phyloP scores from a whole-genome alignment of 2,329 filamentous ascomycete genomes.

The Botrytis porri region DNA sequence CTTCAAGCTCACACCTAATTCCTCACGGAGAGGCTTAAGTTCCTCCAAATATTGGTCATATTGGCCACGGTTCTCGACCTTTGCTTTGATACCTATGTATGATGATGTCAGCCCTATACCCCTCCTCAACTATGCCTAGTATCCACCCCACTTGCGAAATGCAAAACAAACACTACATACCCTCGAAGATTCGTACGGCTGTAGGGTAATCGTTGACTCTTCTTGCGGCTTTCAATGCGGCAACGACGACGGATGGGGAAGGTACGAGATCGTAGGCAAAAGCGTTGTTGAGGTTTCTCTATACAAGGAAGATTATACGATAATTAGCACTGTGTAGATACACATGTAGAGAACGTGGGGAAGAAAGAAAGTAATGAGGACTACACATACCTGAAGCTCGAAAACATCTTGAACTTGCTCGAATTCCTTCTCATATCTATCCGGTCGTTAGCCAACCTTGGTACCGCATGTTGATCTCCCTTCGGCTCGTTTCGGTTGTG shows the following conservation, averaged over 20 bases:
- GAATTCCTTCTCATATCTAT: slow-evolving; percentile 99
- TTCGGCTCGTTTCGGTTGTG: slow-evolving; percentile 25
- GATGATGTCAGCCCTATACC: slow-evolving; percentile 48
- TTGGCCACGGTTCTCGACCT: slow-evolving; percentile 97
- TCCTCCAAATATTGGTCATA: slow-evolving; percentile 95
- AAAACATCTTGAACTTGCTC: slow-evolving; percentile 97
- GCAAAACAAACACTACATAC: slow-evolving; percentile 50
- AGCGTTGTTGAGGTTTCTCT: slow-evolving; percentile 98
- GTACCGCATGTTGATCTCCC: slow-evolving; percentile 38
- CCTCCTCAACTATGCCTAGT: slow-evolving; percentile 99
- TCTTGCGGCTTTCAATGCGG: slow-evolving; percentile 88
- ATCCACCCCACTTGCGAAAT: slow-evolving; percentile 54
- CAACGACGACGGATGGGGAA: slow-evolving; percentile 83
- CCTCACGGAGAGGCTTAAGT: slow-evolving; percentile 88
- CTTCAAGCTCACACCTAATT: slow-evolving; percentile 87
- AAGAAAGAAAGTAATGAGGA: neutral
- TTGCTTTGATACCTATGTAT: slow-evolving; percentile 87
- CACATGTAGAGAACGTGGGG: slow-evolving; percentile 3
- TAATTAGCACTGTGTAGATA: slow-evolving; percentile 30
- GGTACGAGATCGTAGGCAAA: slow-evolving; percentile 99
- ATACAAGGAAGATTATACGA: slow-evolving; percentile 30
- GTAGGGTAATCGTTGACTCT: slow-evolving; percentile 98
- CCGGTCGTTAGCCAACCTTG: slow-evolving; percentile 38
- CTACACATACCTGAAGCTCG: slow-evolving; percentile 84
- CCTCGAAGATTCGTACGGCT: slow-evolving; percentile 97